phyloP scores from a whole-genome alignment of 441 rosid species.

The Gossypium davidsonii region DNA sequence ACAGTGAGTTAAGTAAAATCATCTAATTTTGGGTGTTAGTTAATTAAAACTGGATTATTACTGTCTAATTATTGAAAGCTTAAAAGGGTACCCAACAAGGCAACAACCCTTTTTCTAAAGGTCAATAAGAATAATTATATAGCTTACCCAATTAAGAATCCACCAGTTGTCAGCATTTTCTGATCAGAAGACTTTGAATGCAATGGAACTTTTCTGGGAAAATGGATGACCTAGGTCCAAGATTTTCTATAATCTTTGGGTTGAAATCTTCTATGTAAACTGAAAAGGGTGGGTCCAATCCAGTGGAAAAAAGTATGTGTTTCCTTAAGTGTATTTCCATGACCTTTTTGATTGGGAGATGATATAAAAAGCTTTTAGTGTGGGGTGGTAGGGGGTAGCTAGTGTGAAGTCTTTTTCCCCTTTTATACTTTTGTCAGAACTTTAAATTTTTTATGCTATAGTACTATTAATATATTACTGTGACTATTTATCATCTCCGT shows the following conservation, averaged over 20 bases:
- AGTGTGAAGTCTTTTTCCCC: slow-evolving; percentile 38
- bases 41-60: neutral
- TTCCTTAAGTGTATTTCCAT: slow-evolving; percentile 23
- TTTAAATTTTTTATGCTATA: neutral
- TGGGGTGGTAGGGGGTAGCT: slow-evolving; percentile 19
- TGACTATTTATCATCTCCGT: slow-evolving; percentile 4
- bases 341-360: slow-evolving; percentile 21
- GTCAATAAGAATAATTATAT: no score
- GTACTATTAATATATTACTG: no score
- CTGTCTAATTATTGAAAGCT: neutral
- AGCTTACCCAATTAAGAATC: neutral
- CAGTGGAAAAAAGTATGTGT: slow-evolving; percentile 17
- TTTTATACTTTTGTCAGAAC: slow-evolving; percentile 27
- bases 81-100: neutral
- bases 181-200: neutral
- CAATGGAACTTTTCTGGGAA: slow-evolving; percentile 5
- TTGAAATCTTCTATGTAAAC: slow-evolving; percentile 8
- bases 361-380: slow-evolving; percentile 1
- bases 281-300: slow-evolving; percentile 28
- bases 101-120: neutral
- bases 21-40: neutral
- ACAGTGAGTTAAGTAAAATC: neutral
- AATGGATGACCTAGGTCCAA: slow-evolving; percentile 10
- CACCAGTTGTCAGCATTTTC: slow-evolving; percentile 7
- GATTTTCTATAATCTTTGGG: neutral